Evolutionary conservation across 2,329 filamentous ascomycete genomes (phyloP).

Genomic region (Coleophoma cylindrospora): DNA sequence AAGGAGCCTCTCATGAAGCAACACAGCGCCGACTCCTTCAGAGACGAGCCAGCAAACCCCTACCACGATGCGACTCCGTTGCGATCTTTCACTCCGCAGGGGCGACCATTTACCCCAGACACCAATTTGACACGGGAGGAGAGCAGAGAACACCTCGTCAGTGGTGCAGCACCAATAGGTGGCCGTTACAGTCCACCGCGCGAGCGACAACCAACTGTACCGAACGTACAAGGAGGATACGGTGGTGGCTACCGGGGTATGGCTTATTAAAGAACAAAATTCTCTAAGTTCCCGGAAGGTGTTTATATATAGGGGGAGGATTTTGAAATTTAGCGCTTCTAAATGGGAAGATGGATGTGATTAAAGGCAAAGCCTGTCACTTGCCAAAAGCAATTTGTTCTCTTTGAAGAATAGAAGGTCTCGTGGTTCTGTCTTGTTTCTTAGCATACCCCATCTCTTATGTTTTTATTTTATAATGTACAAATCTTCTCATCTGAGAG

Average conservation of each 20-base stretch:
- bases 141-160: conserved; percentile 18
- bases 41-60: conserved; percentile 23
- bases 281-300: not conserved
- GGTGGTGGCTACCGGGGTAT: conserved; percentile 19
- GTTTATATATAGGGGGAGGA: too few relatives aligned
- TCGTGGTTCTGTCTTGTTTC: not conserved
- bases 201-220: conserved; percentile 10
- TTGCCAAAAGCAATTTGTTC: too few relatives aligned
- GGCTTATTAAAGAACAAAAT: conserved; percentile 15
- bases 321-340: not conserved
- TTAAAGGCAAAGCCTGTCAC: too few relatives aligned
- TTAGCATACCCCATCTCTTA: conserved; percentile 1
- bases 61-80: conserved; percentile 19
- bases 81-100: conserved; percentile 7
- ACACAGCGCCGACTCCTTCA: conserved; percentile 16
- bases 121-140: conserved; percentile 5
- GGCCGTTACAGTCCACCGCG: conserved; percentile 9
- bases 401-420: not conserved
- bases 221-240: conserved; percentile 5
- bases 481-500: not conserved
- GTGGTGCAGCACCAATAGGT: conserved; percentile 19
- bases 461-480: conserved; percentile 1
- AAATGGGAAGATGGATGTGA: too few relatives aligned
- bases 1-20: conserved; percentile 15
- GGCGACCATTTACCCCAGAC: not conserved